Evolutionary conservation across 352 stramenopile genomes (phyloP), one percentile per base, ranked within the genome.

Genomic region (Pythium angustatum): DNA sequence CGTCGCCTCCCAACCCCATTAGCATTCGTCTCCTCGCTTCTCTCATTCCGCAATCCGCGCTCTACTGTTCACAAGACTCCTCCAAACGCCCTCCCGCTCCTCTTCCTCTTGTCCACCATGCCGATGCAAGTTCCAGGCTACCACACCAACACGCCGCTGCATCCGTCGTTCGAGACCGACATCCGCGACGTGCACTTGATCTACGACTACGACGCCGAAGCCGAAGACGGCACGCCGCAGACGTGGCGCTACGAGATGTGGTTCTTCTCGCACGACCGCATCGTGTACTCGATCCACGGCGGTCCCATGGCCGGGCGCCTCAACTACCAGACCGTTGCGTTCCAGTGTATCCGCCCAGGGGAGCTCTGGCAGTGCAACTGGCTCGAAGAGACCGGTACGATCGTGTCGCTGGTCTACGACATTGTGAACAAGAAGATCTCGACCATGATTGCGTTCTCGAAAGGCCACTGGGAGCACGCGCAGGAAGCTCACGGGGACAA

Each of bases 241-340:
- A 85, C 82, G 72, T 85, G 76, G 76, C 76, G 76, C 64, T 85
- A 85, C 64, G 76, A 85, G 67, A 76, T 85, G 73, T 85, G 74
- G 71, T 85, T 85, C 66, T 80, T 79, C 66, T 82, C 76, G 62
- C 61, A 82, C 49, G 69, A 78, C 58, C 76, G 76, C 57, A 77
- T 85, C 45, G 73, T 85, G 49, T 85, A 85, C 71, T 71, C 73
- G 58, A 85, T 85, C 71, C 76, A 85, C 64, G 76, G 76, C 9
- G 76, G 76, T 11, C 76, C 76, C 27, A 85, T 85, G 76, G 73
- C 76, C 17, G 76, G 76, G 27, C 76, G 76, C 59, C 65, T 79
- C 27, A 84, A 84, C 74, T 84, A 84, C 66, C 76, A 84, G 71
- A 84, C 76, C 30, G 76, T 81, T 31, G 66, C 75, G 28, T 83